Percentiles rank a stretch among this genome's conserved stretches.
Conservation (phyloP, 2,329 filamentous ascomycete species). For the Penicillium sp. region DNA sequence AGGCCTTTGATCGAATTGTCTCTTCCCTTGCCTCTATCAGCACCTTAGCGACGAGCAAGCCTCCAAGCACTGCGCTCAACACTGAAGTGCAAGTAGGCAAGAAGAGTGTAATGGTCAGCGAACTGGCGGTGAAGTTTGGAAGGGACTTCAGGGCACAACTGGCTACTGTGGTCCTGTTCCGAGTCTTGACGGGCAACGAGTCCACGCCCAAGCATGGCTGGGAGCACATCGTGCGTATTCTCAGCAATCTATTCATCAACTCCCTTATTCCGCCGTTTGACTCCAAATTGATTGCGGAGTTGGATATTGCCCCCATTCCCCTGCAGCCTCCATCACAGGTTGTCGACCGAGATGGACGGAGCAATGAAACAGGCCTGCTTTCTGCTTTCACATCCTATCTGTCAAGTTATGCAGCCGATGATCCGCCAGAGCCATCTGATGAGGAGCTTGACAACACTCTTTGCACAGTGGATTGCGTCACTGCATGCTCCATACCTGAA, state of each 20-base stretch:
- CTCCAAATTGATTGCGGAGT: constrained; percentile 60
- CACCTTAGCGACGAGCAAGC: constrained; percentile 73
- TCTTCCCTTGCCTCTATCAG: constrained; percentile 89
- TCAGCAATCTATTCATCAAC: constrained; percentile 95
- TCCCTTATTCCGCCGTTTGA: constrained; percentile 86
- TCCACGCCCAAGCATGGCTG: constrained; percentile 64
- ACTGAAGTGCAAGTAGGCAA: constrained; percentile 93
- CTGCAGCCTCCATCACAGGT: constrained; percentile 89
- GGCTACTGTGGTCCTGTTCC: constrained; percentile 92
- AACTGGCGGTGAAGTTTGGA: constrained; percentile 93
- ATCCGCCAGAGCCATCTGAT: constrained; percentile 94
- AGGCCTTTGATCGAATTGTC: constrained; percentile 90
- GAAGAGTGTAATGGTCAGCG: constrained; percentile 96
- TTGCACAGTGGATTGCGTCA: constrained; percentile 91
- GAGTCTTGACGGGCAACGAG: constrained; percentile 85
- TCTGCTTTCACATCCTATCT: constrained; percentile 96
- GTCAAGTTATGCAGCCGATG: constrained; percentile 97
- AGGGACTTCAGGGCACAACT: constrained; percentile 91
- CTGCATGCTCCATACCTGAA: constrained; percentile 79
- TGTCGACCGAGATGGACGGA: constrained; percentile 80
- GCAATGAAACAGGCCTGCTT: constrained; percentile 80
- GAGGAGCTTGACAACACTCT: constrained; percentile 96
- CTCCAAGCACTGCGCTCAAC: constrained; percentile 84
- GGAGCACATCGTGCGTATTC: constrained; percentile 77
- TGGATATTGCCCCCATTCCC: constrained; percentile 79